Conservation (phyloP, 1,139 yeast genomes). For the Zygoascus sp. region DNA sequence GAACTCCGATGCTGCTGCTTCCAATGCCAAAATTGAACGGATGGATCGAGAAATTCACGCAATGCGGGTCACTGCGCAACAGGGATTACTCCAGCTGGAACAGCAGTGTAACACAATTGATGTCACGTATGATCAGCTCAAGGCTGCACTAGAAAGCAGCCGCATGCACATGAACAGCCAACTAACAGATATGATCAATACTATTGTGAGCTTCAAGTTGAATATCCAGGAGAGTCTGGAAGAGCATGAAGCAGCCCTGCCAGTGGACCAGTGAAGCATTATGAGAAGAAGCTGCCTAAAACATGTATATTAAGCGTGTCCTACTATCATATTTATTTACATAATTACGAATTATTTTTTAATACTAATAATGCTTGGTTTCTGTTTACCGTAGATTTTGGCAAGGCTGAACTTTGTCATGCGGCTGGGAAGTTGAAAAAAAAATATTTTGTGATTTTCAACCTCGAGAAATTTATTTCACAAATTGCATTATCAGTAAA, state of each 20-base stretch:
- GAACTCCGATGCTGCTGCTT: constrained; percentile 50
- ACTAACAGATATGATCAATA: constrained; percentile 54
- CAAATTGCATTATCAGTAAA: neutral
- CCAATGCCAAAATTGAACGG: constrained; percentile 62
- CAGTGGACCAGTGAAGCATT: constrained; percentile 3
- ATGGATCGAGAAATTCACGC: constrained; percentile 57
- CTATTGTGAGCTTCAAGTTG: constrained; percentile 59
- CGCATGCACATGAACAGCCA: constrained; percentile 50
- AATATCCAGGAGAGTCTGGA: constrained; percentile 58
- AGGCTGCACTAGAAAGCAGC: constrained; percentile 45
- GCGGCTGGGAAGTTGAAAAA: constrained; percentile 1
- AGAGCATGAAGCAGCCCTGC: constrained; percentile 43
- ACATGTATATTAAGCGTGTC: neutral
- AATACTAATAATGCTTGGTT: neutral
- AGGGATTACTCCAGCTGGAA: constrained; percentile 53
- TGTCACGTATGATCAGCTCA: constrained; percentile 51
- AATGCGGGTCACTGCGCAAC: constrained; percentile 50
- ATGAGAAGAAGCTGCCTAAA: neutral
- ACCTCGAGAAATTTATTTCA: neutral
- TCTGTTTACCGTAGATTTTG: neutral
- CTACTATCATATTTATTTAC: neutral
- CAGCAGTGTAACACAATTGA: constrained; percentile 53
- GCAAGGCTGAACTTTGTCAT: neutral
- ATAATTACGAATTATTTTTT: neutral
- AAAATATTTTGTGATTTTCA: neutral